These are phyloP conservation scores for Verticillium isaacii DNA, from an alignment of 2,329 filamentous ascomycete species.

Conservation along the genomic window DNA sequence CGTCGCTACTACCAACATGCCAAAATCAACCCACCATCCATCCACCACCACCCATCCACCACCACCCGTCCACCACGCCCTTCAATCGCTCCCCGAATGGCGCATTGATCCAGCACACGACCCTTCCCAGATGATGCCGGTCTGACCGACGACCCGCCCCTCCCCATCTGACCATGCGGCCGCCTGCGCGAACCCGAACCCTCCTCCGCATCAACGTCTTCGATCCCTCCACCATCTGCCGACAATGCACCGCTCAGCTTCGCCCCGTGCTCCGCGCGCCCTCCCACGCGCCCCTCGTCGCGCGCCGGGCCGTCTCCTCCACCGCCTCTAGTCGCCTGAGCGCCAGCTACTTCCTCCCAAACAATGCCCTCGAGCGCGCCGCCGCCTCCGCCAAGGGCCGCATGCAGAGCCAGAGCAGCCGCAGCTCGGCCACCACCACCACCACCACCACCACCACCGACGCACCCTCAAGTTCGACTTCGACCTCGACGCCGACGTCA, in stretches of 20 bases:
- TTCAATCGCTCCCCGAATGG: neutral
- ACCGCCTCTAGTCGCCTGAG: slow-evolving; percentile 4
- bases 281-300: neutral
- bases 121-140: neutral
- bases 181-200: neutral
- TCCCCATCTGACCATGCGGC: slow-evolving; percentile 1
- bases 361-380: slow-evolving; percentile 9
- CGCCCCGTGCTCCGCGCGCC: neutral
- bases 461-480: neutral
- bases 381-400: slow-evolving; percentile 3
- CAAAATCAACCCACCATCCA: neutral
- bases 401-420: neutral
- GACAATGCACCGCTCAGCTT: slow-evolving; percentile 2
- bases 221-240: neutral
- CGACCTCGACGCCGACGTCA: neutral
- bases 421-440: neutral
- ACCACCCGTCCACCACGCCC: neutral
- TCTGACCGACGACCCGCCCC: neutral
- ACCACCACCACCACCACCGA: slow-evolving; percentile 1
- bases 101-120: neutral
- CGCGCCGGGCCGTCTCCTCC: neutral
- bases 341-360: slow-evolving; percentile 14
- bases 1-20: neutral
- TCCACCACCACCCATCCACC: neutral
- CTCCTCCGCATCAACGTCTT: slow-evolving; percentile 3